These are phyloP conservation scores for Apiotrichum siamense DNA, from an alignment of 1,284 basidiomycete species.

Conservation along the genomic window DNA sequence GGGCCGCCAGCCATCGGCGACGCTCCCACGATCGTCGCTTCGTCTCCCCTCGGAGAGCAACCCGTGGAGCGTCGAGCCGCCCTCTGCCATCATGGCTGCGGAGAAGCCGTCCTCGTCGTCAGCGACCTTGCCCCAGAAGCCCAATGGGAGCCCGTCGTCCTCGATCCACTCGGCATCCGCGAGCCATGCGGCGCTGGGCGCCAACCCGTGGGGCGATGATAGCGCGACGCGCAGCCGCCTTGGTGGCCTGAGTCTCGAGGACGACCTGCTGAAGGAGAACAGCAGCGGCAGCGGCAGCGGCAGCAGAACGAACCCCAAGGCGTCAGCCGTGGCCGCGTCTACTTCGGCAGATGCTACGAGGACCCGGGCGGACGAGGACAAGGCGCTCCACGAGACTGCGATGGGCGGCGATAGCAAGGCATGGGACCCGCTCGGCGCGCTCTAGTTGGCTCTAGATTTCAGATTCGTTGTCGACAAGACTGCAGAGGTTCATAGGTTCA, in stretches of 20 bases:
- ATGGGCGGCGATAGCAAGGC: slow-evolving; percentile 37
- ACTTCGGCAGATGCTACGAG: neutral
- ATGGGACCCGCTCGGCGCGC: slow-evolving; percentile 44
- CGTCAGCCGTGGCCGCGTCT: neutral
- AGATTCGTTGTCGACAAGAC: no score
- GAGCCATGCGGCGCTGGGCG: no score
- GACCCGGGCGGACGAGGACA: neutral
- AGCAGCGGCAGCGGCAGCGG: neutral
- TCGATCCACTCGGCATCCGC: no score
- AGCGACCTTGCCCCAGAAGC: no score
- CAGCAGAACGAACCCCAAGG: neutral
- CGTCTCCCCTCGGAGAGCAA: slow-evolving; percentile 19
- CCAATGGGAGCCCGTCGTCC: no score
- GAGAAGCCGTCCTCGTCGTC: neutral
- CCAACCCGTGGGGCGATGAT: slow-evolving; percentile 22
- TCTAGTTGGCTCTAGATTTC: slow-evolving; percentile 8
- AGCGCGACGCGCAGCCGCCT: neutral
- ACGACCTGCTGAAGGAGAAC: neutral
- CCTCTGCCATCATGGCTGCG: neutral
- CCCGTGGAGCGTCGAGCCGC: slow-evolving; percentile 15
- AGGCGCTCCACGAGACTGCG: slow-evolving; percentile 25
- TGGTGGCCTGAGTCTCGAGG: slow-evolving; percentile 11
- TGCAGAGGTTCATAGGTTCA: no score
- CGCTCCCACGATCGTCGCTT: neutral
- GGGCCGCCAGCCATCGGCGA: slow-evolving; percentile 7